Evolutionary conservation across 352 stramenopile genomes (phyloP), one percentile per base, ranked within the genome.

Genomic region (Peronospora destructor): DNA sequence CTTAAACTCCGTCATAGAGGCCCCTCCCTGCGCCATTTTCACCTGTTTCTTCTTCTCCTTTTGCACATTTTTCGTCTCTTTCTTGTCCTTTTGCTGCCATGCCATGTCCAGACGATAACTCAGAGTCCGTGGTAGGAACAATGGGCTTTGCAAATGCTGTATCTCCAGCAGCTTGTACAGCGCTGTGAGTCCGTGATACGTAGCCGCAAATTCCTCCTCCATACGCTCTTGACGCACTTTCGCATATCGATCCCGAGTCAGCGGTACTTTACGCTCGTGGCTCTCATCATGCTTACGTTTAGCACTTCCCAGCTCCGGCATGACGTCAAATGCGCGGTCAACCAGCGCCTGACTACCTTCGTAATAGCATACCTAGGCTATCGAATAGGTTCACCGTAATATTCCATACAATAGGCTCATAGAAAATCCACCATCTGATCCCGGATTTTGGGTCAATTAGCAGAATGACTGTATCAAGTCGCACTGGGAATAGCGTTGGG

Each of bases 131-230:
- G 82, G 74, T 44, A 93, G 62, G 66, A 93, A 79, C 19, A 91
- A 64, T 33, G 82, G 82, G 17, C 66, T 76, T 46, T 75, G 56
- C 33, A 89, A 56, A 45, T 93, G 80, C 56, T 81, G 49, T 16
- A 87, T 53, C 53, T 93, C 82, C 28, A 93, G 61, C 51, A 83
- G 61, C 61, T 93, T 93, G 63, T 93, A 93, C 25, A 93, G 67
- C 41, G 77, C 64, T 48, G 80, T 93, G 48, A 85, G 62, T 2
- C 61, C 71, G 43, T 85, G 73, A 61, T 88, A 93, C 49, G 76
- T 78, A 23, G 72, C 73, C n/a, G 72, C 68, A 47, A 93, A 93
- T 65, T 93, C 82, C 29, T 76, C 61, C 56, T 87, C 76, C 66
- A 89, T 83, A 49, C 83, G 73, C 45, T 90, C 73, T 59, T 87